Evolutionary conservation across 352 stramenopile genomes (phyloP), one percentile per base, ranked within the genome.

Genomic region (Phytophthora cactorum): DNA sequence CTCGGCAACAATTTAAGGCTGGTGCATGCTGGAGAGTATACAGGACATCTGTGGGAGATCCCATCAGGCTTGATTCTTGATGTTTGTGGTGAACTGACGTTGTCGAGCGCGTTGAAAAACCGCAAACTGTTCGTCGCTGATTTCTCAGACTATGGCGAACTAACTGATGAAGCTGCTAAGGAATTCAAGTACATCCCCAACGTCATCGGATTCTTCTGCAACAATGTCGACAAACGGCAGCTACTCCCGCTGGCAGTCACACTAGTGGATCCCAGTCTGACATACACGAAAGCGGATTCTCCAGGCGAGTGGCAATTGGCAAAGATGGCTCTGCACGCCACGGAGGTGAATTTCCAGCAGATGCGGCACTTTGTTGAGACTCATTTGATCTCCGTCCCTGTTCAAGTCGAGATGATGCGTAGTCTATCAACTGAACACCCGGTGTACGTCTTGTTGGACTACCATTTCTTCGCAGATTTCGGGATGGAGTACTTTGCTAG

Each of bases 331-430:
- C 49, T 82, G 15, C 61, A 82, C 49, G 71, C 70, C 0, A 71
- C 67, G 3, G 70, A 79, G 52, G 41, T 73, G 28, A 77, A 75
- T 32, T 71, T 75, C 63, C 70, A 75, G 57, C 59, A 76, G 41
- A 74, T 76, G 58, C 55, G 58, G 44, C 69, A 78, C 22, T 65
- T 73, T 2, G 66, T 69, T 2, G 59, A 76, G 36, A 77, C 66
- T 0, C 72, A 77, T 31, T 59, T 71, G 14, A 27, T 84, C 14
- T 74, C 61, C 0, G 66, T 79, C 10, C 75, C 75, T 4, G 70
- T 84, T 12, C 75, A 78, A 14, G 73, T 82, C 6, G 78, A 84
- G 53, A 62, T 79, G 51, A 70, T 81, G 39, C 73, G 78, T 5
- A 73, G 55, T 47, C 50, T 84, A 46, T 57, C 67, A 1, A 49